A percentile compares a stretch with the other conserved stretches of the same genome.
Conservation (phyloP, 768 basidiomycete genomes). For the Xerocomellus chrysenteron region DNA sequence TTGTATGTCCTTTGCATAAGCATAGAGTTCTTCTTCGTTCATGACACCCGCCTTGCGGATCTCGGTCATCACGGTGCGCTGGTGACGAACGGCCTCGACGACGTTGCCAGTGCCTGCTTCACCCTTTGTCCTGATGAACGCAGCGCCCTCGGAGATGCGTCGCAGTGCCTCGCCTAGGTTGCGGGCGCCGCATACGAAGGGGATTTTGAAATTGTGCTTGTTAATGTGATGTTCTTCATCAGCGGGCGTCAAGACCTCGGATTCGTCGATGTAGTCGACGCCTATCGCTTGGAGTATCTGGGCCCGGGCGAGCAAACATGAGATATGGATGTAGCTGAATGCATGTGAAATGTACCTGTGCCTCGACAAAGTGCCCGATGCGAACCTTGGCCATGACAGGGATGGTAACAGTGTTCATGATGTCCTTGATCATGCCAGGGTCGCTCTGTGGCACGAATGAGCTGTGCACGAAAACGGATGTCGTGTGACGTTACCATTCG, state of each 20-base stretch:
- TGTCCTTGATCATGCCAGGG: constrained; percentile 95
- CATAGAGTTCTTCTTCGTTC: constrained; percentile 94
- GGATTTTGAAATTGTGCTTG: constrained; percentile 93
- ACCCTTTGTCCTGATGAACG: constrained; percentile 98
- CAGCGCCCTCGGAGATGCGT: constrained; percentile 95
- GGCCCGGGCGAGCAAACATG: neutral
- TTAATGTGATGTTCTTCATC: constrained; percentile 97
- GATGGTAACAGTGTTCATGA: constrained; percentile 91
- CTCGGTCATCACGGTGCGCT: constrained; percentile 77
- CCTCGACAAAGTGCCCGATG: constrained; percentile 97
- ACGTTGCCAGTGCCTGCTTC: constrained; percentile 89
- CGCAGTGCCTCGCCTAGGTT: constrained; percentile 95
- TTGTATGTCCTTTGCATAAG: constrained; percentile 87
- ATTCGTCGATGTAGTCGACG: constrained; percentile 96
- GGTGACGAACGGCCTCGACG: constrained; percentile 92
- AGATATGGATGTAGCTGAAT: neutral
- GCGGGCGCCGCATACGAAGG: constrained; percentile 94
- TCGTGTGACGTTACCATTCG: constrained; percentile 72
- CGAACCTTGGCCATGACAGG: constrained; percentile 97
- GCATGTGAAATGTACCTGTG: constrained; percentile 55
- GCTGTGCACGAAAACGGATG: neutral
- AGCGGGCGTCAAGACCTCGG: constrained; percentile 92
- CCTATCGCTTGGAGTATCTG: constrained; percentile 93
- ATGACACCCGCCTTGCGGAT: constrained; percentile 85
- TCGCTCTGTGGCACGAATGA: constrained; percentile 58